phyloP scores from a whole-genome alignment of 2,329 filamentous ascomycete species.

The Penicillium olsonii region DNA sequence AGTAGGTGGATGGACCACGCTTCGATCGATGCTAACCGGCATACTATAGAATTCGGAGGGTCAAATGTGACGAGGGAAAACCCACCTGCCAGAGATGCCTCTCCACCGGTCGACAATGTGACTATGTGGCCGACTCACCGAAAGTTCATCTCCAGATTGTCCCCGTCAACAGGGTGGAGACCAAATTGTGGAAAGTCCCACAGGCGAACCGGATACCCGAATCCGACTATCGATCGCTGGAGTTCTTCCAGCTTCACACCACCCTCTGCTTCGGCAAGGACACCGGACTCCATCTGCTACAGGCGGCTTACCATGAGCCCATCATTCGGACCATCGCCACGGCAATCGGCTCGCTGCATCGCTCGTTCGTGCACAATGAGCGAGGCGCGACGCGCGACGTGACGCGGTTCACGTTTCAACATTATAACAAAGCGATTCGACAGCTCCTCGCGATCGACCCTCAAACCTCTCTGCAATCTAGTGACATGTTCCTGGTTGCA shows the following conservation, averaged over 20 bases:
- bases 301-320: conserved; percentile 48
- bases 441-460: conserved; percentile 41
- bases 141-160: conserved; percentile 23
- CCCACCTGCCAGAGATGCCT: conserved; percentile 56
- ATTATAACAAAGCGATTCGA: conserved; percentile 53
- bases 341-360: conserved; percentile 52
- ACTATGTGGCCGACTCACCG: conserved; percentile 41
- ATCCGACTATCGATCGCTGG: conserved; percentile 38
- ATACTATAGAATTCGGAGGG: conserved; percentile 50
- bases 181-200: conserved; percentile 14
- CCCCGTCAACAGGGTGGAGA: too few species aligned
- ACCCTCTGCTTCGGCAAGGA: conserved; percentile 46
- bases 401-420: conserved; percentile 42
- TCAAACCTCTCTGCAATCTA: conserved; percentile 30
- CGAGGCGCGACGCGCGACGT: not conserved
- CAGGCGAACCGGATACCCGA: conserved; percentile 26
- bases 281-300: conserved; percentile 47
- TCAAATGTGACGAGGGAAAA: conserved; percentile 60
- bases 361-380: conserved; percentile 26
- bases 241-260: conserved; percentile 46
- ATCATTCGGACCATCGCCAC: conserved; percentile 52
- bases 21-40: not conserved
- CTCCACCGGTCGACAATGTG: conserved; percentile 58
- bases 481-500: conserved; percentile 44
- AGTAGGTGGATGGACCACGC: conserved; percentile 43